Evolutionary conservation across 2,329 filamentous ascomycete genomes (phyloP), one percentile per base, ranked within the genome.

Genomic region (Fusarium citri): DNA sequence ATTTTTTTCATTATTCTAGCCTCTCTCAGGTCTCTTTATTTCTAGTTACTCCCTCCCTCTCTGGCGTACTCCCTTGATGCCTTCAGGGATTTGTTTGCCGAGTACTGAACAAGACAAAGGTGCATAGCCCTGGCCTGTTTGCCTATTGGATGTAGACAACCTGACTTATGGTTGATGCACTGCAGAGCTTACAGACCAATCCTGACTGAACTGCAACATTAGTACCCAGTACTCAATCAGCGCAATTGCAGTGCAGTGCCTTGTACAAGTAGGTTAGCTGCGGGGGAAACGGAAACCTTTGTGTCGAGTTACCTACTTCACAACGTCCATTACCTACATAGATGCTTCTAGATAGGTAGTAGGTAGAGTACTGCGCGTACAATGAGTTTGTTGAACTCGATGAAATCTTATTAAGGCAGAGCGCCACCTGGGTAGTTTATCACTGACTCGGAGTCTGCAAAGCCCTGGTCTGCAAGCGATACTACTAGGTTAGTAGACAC

Each of bases 361-460:
- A 37, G 34, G 34, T 10, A n/a, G 18, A n/a, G 10, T 37, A n/a
- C 34, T 37, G 34, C 34, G 18, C 34, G 31, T 42, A n/a, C 31
- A 26, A 42, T 51, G 18, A 2, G 34, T 37, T 37, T 37, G 34
- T 37, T 37, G 34, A 37, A 37, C 14, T 31, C 10, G 15, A 26
- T 28, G 10, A n/a, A 41, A 26, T 42, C n/a, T 25, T 15, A 26
- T 28, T 23, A 16, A 16, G 18, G 14, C 18, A 22, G 23, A 53
- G 31, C 42, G 37, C 55, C 50, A 40, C 42, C 48, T n/a, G 34
- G 34, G 34, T 37, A 12, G 18, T 37, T 42, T 45, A 31, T 57
- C 45, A 34, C 58, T 71, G 59, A 61, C 67, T 65, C 63, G 55
- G 28, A 55, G 45, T 20, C 47, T 43, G 34, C 28, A 40, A 50